Base-by-base conservation (phyloP, 164 flowering plant genomes). In the Cinnamomum chago region DNA sequence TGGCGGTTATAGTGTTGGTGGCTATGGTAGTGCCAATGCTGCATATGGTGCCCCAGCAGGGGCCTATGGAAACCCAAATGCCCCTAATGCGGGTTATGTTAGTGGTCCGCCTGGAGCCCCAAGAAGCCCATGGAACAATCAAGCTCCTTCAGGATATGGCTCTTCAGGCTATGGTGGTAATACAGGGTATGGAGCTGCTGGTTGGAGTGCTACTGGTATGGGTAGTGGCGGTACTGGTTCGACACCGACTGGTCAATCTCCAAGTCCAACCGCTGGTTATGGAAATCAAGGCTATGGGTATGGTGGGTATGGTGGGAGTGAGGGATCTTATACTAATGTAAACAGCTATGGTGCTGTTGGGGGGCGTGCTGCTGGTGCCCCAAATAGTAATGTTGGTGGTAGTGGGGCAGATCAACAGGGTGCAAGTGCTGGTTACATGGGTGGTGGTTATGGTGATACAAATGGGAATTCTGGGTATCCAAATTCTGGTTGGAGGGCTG, bases 251-350 rank as follows among this genome's bases (percentile, higher is more conserved):
- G 91, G 97, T 62, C 98, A 92, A 67, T 90, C 97, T 65, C 92
- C 92, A 17, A 80, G 88, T 81, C 93, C 88, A n/a, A 86, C 83
- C 51, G 73, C 90, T 77, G 90, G 90, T 3, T 94, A 88, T 87
- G 96, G 94, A 12, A 87, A 81, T 81, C 91, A 86, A 76, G 90
- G 88, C 75, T 90, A 90, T 86, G 97, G 92, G 3, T 89, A 89
- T 82, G 88, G 87, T 75, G 90, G 94, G 24, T 92, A 91, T 82
- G 90, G 94, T 76, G 95, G 90, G 64, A 79, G 68, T 76, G 98
- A 94, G 75, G 92, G 90, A 9, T 81, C 88, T 20, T 91, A 92
- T 82, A 87, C 82, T 7, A 87, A 84, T 76, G 81, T 78, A 66
- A 76, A 85, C 72, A 84, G 84, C 13, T 90, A 90, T 84, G 92